Conservation (phyloP, 495 filamentous ascomycete species). For the Chaetomidium leptoderma region DNA sequence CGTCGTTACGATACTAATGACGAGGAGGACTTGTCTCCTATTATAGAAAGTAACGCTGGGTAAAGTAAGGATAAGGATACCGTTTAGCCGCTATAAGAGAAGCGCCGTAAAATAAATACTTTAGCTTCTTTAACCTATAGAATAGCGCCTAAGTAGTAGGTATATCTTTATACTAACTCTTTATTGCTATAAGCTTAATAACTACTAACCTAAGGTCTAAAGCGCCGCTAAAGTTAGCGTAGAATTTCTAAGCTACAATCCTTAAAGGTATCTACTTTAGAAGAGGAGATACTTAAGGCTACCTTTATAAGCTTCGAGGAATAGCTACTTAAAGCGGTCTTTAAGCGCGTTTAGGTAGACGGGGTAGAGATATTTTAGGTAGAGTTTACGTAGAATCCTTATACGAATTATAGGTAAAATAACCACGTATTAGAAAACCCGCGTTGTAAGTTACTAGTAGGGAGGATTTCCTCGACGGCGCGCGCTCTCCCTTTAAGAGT, state of each 20-base stretch:
- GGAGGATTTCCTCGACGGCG: conserved; percentile 19
- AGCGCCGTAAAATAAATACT: conserved; percentile 12
- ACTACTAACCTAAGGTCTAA: conserved; percentile 6
- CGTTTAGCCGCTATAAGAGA: conserved; percentile 8
- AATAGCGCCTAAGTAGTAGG: conserved; percentile 16
- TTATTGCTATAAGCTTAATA: conserved; percentile 8
- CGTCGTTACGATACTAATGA: conserved; percentile 13
- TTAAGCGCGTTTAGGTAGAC: conserved; percentile 5
- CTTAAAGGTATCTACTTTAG: conserved; percentile 6
- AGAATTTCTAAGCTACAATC: background rate
- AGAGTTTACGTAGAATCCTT: conserved; percentile 12
- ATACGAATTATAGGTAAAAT: conserved; percentile 13
- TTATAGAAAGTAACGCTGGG: conserved; percentile 15
- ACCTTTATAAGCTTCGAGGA: conserved; percentile 11
- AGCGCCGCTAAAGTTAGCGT: conserved; percentile 8
- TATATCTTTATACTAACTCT: conserved; percentile 14
- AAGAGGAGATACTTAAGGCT: conserved; percentile 11
- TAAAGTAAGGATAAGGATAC: conserved; percentile 9
- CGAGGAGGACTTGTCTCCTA: conserved; percentile 12
- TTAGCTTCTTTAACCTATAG: conserved; percentile 9
- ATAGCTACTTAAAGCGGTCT: conserved; percentile 3
- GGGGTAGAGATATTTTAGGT: background rate
- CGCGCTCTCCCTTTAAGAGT: conserved; percentile 18
- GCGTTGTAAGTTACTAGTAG: conserved; percentile 19
- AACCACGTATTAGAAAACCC: conserved; percentile 6